These are phyloP conservation scores for Saccharomycopsis malanga DNA, from an alignment of 805 yeast genomes.

Conservation along the genomic window DNA sequence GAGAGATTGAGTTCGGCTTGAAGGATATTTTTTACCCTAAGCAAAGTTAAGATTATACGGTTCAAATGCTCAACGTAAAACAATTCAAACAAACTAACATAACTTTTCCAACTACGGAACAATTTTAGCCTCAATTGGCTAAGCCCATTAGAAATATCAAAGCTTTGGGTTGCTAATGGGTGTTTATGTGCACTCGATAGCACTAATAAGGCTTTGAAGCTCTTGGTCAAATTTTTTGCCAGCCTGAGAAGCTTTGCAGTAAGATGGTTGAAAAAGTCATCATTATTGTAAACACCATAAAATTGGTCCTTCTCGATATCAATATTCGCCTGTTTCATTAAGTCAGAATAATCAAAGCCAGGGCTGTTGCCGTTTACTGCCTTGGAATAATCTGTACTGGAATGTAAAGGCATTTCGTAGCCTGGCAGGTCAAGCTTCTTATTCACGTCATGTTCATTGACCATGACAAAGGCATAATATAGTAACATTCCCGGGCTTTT, in stretches of 20 bases:
- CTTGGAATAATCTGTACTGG: background rate
- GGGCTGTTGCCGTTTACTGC: background rate
- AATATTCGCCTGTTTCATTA: constrained; percentile 24
- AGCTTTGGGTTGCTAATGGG: background rate
- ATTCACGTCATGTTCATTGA: too few species aligned
- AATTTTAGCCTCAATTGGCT: background rate
- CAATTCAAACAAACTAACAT: constrained; percentile 2
- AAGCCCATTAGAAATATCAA: background rate
- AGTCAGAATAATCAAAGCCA: constrained; percentile 20
- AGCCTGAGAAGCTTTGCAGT: background rate
- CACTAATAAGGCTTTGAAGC: background rate
- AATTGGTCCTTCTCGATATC: constrained; percentile 21
- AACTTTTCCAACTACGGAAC: constrained; percentile 5
- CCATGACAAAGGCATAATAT: too few species aligned
- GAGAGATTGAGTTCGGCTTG: background rate
- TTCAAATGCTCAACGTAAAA: constrained; percentile 6
- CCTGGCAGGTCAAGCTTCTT: background rate
- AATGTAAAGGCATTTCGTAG: background rate
- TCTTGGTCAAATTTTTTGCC: background rate
- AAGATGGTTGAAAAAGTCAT: constrained; percentile 4
- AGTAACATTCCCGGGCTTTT: too few species aligned
- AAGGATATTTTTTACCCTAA: background rate
- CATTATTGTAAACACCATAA: constrained; percentile 6
- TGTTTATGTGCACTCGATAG: background rate
- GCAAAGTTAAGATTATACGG: background rate